Evolutionary conservation across 768 basidiomycete genomes (phyloP).

Genomic region (Filobasidium wieringae): DNA sequence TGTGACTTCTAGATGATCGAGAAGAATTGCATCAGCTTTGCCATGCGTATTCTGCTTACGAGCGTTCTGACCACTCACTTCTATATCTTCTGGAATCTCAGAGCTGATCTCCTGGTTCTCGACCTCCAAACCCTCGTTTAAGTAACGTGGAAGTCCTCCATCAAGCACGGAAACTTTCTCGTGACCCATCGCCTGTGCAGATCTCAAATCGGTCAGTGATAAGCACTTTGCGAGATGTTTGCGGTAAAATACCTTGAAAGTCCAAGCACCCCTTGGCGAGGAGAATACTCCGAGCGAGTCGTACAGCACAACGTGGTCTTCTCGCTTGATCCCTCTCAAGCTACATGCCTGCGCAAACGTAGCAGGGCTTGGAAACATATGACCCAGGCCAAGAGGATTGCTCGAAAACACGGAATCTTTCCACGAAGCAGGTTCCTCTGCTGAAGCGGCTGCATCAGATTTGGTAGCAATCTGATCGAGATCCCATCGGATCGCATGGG

Average conservation of each 20-base stretch:
- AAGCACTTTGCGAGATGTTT: not conserved
- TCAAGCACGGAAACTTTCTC: slow-evolving; percentile 72
- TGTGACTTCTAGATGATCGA: not conserved
- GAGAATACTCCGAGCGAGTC: slow-evolving; percentile 86
- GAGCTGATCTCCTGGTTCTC: not conserved
- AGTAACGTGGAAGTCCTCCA: slow-evolving; percentile 82
- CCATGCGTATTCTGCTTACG: not conserved
- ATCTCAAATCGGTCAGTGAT: not conserved
- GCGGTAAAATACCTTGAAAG: slow-evolving; percentile 50
- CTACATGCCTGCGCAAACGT: slow-evolving; percentile 64
- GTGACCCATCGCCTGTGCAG: slow-evolving; percentile 67
- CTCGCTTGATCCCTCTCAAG: slow-evolving; percentile 50
- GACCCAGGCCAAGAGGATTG: slow-evolving; percentile 69
- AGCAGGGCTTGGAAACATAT: slow-evolving; percentile 76
- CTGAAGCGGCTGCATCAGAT: too few relatives aligned
- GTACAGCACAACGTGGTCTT: slow-evolving; percentile 77
- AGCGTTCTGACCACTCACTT: not conserved
- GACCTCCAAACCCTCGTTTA: slow-evolving; percentile 42
- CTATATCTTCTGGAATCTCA: not conserved
- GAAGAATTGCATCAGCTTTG: not conserved
- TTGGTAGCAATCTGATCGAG: slow-evolving; percentile 56
- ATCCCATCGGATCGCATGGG: slow-evolving; percentile 62
- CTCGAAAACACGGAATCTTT: slow-evolving; percentile 1
- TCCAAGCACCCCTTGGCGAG: slow-evolving; percentile 82
- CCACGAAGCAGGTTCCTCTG: slow-evolving; percentile 3